Base-by-base conservation (phyloP, 2,329 filamentous ascomycete genomes). In the Lanzia echinophila region DNA sequence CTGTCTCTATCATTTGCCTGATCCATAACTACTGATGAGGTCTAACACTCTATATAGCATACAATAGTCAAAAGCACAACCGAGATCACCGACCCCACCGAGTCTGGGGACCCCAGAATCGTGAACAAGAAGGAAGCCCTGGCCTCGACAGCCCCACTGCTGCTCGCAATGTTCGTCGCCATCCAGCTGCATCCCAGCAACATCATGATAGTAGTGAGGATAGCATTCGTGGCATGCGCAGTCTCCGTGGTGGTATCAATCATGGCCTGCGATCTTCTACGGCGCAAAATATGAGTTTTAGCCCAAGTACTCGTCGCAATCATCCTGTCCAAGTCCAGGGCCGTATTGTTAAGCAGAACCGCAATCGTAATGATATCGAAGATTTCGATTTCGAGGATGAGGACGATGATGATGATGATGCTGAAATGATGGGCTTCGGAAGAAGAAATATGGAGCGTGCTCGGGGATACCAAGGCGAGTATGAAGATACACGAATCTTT, bases 301-400 rank as follows among this genome's bases (percentile, higher is more conserved):
- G 15, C 15, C 41, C 41, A 15, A 19, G 7, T 8, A 8, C 20
- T 44, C 22, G 11, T 11, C 12, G 3, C 10, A 7, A 28, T 13
- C 4, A 13, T n/a, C 20, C 19, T 15, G 41, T 44, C 8, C 7
- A 5, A 19, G 41, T 55, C n/a, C n/a, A 46, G 6, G 41, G 41
- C 24, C 53, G 47, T 46, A 15, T 55, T 19, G 48, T 55, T 39
- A 50, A 38, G 31, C 52, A 46, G 32, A 33, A 44, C 7, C 24
- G 34, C 31, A 32, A 34, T 28, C 20, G 15, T 15, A 10, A 46
- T n/a, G 24, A 48, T 3, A n/a, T 24, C 3, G 44, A 42, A 15
- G 34, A n/a, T 42, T 31, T 17, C 8, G 19, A 11, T 34, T 13
- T 41, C 15, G 44, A 36, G 11, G 34, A 6, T 36, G 34, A n/a